Conservation (phyloP, 139 green algal genomes). For the Chlorella sp. region DNA sequence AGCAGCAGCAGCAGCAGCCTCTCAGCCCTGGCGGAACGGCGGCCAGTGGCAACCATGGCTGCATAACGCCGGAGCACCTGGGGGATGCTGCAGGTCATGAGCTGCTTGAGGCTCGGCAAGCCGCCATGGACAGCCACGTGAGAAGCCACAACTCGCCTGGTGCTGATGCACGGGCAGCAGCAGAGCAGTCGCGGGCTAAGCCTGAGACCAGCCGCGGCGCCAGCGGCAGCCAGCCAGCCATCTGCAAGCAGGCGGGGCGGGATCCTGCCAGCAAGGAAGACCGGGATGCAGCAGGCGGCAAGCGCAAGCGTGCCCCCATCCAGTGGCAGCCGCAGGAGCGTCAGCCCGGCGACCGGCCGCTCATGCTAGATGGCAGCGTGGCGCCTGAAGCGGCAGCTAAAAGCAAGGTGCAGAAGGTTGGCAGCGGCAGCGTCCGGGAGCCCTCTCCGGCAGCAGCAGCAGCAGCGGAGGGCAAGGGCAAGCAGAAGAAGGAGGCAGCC, state of each 20-base stretch:
- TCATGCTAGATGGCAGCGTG: background rate
- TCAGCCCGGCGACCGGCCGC: background rate
- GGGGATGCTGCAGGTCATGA: too few species aligned
- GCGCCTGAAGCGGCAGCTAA: background rate
- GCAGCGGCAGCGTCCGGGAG: background rate
- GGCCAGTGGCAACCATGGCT: too few species aligned
- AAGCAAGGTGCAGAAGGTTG: background rate
- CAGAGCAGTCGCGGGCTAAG: too few species aligned
- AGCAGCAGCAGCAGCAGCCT: background rate
- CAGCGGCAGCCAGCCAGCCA: background rate
- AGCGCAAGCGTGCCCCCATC: conserved; percentile 23
- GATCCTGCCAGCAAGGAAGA: background rate
- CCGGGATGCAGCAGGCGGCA: background rate
- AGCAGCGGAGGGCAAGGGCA: background rate
- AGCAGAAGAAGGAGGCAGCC: background rate
- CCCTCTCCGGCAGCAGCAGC: too few species aligned
- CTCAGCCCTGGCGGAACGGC: too few species aligned
- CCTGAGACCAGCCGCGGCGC: background rate
- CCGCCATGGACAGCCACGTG: too few species aligned
- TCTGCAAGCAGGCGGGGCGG: too few species aligned
- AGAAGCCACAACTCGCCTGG: too few species aligned
- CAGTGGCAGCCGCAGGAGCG: conserved; percentile 23
- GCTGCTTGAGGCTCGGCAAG: too few species aligned
- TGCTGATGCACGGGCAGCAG: too few species aligned
- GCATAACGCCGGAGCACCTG: too few species aligned